A percentile compares a stretch with the other conserved stretches of the same genome.
phyloP scores from a whole-genome alignment of 176 grass and related monocot genomes.

The Triticum timopheevii region DNA sequence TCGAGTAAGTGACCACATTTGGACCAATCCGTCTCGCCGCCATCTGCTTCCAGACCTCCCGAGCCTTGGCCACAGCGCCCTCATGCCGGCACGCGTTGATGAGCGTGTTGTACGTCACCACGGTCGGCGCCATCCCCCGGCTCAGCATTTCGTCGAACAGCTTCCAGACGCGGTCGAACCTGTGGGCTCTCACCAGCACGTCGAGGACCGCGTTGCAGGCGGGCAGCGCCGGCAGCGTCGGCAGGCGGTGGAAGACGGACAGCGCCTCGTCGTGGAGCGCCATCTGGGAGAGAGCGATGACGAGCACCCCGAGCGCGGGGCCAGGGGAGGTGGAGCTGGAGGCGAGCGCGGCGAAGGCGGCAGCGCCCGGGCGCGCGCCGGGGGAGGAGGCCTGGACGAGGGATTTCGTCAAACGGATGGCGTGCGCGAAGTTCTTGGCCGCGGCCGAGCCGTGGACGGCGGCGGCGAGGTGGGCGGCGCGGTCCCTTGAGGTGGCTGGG shows the following conservation, averaged over 20 bases:
- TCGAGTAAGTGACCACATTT: conserved; percentile 50
- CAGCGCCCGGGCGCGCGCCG: neutral
- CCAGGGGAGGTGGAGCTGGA: conserved; percentile 29
- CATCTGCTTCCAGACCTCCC: conserved; percentile 51
- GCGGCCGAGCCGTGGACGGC: conserved; percentile 32
- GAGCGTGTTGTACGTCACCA: conserved; percentile 56
- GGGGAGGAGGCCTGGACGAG: conserved; percentile 31
- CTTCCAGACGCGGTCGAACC: conserved; percentile 28
- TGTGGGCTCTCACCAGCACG: conserved; percentile 32
- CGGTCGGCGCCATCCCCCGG: conserved; percentile 37
- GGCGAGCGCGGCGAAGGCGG: conserved; percentile 33
- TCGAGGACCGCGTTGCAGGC: conserved; percentile 46
- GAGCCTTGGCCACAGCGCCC: conserved; percentile 31
- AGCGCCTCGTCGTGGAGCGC: conserved; percentile 38
- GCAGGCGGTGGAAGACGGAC: conserved; percentile 33
- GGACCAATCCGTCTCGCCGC: conserved; percentile 19
- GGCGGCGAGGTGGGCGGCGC: conserved; percentile 26
- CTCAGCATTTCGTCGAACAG: conserved; percentile 55
- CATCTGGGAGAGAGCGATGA: conserved; percentile 53
- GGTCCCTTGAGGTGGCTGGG: neutral
- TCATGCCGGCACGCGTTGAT: conserved; percentile 46
- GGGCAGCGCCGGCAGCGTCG: conserved; percentile 26
- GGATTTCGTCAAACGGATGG: conserved; percentile 63
- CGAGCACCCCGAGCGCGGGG: conserved; percentile 47
- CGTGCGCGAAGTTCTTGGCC: conserved; percentile 39